A percentile compares a stretch with the other conserved stretches of the same genome.
These are phyloP conservation scores for Aphanomyces invadans DNA, from an alignment of 352 stramenopile genomes.

Conservation along the genomic window DNA sequence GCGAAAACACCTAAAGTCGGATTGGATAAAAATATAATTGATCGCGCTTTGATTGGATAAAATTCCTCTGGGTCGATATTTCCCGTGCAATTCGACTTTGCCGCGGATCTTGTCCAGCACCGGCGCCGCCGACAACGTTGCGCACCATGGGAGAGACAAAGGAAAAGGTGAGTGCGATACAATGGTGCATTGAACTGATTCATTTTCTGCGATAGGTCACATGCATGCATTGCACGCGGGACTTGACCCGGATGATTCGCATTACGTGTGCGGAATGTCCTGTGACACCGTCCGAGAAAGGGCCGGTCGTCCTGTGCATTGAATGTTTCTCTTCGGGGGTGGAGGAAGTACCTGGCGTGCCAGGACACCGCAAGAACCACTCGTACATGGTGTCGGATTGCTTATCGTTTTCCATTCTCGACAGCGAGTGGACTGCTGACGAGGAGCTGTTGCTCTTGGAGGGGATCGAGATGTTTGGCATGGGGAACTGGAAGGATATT, in stretches of 20 bases:
- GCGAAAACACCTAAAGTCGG: background rate
- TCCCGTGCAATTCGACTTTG: background rate
- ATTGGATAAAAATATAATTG: background rate
- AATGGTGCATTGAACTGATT: background rate
- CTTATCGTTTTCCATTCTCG: slow-evolving; percentile 64
- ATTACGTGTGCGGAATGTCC: slow-evolving; percentile 75
- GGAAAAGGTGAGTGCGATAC: slow-evolving; percentile 6
- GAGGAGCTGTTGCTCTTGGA: slow-evolving; percentile 95
- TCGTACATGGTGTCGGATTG: slow-evolving; percentile 77
- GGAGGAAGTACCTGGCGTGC: slow-evolving; percentile 39
- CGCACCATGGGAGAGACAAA: slow-evolving; percentile 17
- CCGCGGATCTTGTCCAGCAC: too few species aligned
- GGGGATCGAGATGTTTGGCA: slow-evolving; percentile 91
- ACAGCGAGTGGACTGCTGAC: slow-evolving; percentile 85
- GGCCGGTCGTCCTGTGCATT: slow-evolving; percentile 82
- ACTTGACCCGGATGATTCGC: slow-evolving; percentile 76
- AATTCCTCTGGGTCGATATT: background rate
- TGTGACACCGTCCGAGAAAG: slow-evolving; percentile 8
- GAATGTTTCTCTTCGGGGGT: slow-evolving; percentile 90
- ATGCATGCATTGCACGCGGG: slow-evolving; percentile 81
- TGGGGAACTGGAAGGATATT: slow-evolving; percentile 96
- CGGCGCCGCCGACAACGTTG: background rate
- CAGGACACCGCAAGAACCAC: slow-evolving; percentile 71
- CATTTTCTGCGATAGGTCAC: slow-evolving; percentile 27
- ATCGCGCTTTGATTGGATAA: background rate